Evolutionary conservation across 345 rosid genomes (phyloP).

Genomic region (Populus tremula): DNA sequence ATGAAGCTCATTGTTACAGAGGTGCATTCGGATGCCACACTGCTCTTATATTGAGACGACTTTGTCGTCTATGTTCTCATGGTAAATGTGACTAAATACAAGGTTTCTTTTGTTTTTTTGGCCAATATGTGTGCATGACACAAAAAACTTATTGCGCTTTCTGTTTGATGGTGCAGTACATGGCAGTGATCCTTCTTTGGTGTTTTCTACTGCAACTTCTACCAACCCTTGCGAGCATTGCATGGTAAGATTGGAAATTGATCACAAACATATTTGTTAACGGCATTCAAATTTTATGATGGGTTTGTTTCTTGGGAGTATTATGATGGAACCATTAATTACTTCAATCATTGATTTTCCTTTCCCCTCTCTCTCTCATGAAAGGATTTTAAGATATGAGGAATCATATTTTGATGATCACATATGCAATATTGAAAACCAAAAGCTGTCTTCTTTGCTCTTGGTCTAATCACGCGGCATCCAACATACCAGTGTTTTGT

Average conservation of each 20-base stretch:
- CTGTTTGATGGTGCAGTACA: slow-evolving; percentile 52
- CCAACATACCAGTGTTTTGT: background rate
- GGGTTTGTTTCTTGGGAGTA: slow-evolving; percentile 1
- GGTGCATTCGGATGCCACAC: slow-evolving; percentile 99
- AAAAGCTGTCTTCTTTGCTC: background rate
- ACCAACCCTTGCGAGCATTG: slow-evolving; percentile 93
- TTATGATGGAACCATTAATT: background rate
- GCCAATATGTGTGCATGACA: background rate
- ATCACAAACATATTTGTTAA: slow-evolving; percentile 12
- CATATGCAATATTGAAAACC: background rate
- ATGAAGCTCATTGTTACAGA: slow-evolving; percentile 92
- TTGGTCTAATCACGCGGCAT: background rate
- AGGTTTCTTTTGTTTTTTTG: background rate
- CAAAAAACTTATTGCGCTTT: background rate
- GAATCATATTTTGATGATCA: background rate
- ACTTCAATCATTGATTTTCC: background rate
- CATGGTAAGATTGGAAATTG: slow-evolving; percentile 56
- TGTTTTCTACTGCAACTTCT: slow-evolving; percentile 94
- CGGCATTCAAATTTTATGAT: background rate
- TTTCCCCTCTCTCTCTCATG: background rate
- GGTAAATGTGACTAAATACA: slow-evolving; percentile 39
- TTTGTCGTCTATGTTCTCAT: slow-evolving; percentile 77
- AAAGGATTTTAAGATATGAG: background rate
- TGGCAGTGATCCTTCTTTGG: slow-evolving; percentile 70
- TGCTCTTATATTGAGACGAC: slow-evolving; percentile 91